Percentiles rank a stretch among this genome's conserved stretches.
Evolutionary conservation across 805 yeast species (phyloP).

Genomic region (Cyberlindnera euphorbiiphila): DNA sequence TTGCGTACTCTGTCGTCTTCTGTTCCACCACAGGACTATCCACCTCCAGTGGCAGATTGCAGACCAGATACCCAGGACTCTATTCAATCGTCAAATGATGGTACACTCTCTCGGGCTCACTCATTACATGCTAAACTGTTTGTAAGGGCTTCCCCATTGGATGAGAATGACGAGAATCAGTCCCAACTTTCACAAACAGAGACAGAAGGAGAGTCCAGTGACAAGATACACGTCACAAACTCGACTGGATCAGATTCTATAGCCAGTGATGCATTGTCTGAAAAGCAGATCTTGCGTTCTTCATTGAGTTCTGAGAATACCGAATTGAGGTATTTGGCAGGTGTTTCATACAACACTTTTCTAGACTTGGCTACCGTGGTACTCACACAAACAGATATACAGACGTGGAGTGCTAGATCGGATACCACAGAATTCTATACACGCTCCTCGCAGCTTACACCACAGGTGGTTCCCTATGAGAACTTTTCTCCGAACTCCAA

Average conservation of each 20-base stretch:
- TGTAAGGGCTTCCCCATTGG: no score
- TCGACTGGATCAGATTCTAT: no score
- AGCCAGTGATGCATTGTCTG: not conserved
- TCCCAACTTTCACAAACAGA: no score
- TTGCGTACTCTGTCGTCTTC: no score
- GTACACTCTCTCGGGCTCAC: not conserved
- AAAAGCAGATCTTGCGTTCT: not conserved
- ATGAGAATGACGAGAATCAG: no score
- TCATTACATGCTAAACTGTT: no score
- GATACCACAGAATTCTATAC: constrained; percentile 10
- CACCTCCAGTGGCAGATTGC: no score
- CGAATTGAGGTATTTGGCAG: not conserved
- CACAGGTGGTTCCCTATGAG: constrained; percentile 9
- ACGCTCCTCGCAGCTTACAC: constrained; percentile 21
- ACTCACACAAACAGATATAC: not conserved
- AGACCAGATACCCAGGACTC: constrained; percentile 16
- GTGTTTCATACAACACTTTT: not conserved
- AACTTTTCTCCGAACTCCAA: constrained; percentile 19
- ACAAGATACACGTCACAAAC: no score
- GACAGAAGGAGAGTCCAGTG: no score
- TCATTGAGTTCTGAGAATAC: not conserved
- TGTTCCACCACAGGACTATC: no score
- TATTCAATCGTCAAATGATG: constrained; percentile 14
- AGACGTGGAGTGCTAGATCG: constrained; percentile 1
- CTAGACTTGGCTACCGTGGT: not conserved